These are phyloP conservation scores for Myriosclerotinia duriaeana DNA, from an alignment of 2,329 filamentous ascomycete species.

Conservation along the genomic window DNA sequence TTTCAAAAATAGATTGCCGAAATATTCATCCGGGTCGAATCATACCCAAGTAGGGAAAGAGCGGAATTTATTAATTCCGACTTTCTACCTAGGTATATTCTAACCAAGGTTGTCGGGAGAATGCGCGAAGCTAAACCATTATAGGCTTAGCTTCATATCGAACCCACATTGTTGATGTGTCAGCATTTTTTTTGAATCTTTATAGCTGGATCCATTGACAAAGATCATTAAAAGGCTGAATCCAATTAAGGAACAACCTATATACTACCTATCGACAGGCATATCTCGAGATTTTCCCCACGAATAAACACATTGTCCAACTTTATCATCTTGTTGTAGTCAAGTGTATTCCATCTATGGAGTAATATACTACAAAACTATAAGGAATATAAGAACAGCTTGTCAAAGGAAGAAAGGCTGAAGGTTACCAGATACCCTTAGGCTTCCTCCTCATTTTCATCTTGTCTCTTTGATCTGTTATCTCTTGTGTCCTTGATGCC, in stretches of 20 bases:
- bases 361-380: background rate
- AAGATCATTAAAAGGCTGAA: conserved; percentile 12
- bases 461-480: background rate
- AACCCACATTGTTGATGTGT: background rate
- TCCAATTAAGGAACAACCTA: background rate
- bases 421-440: background rate
- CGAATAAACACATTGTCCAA: background rate
- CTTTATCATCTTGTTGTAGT: background rate
- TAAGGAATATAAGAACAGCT: background rate
- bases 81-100: background rate
- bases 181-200: conserved; percentile 19
- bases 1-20: background rate
- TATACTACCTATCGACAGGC: background rate
- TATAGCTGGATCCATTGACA: background rate
- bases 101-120: background rate
- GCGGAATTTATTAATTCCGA: conserved; percentile 22
- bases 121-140: background rate
- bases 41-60: no score
- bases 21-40: background rate
- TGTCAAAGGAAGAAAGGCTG: background rate
- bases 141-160: accelerated
- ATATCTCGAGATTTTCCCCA: background rate
- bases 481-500: background rate
- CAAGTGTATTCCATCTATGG: background rate
- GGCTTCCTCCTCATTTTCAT: conserved; percentile 10